phyloP scores from a whole-genome alignment of 2,329 filamentous ascomycete species.

The Nemania sp. region DNA sequence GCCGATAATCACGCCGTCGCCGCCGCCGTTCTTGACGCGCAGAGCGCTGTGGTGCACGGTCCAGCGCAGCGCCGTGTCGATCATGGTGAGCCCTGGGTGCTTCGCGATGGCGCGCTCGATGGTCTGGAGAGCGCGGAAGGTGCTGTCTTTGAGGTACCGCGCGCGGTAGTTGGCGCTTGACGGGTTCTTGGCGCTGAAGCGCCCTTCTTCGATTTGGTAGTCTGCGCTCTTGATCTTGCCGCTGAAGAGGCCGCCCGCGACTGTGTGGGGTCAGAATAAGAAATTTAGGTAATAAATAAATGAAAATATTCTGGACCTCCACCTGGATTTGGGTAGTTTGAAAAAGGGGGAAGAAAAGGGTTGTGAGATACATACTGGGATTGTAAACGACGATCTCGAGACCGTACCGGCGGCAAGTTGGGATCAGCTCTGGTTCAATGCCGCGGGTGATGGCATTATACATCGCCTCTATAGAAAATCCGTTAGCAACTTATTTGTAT shows the following conservation, averaged over 20 bases:
- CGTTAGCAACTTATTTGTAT: neutral
- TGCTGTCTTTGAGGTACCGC: slow-evolving; percentile 78
- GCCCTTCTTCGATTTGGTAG: slow-evolving; percentile 71
- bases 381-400: slow-evolving; percentile 86
- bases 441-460: slow-evolving; percentile 84
- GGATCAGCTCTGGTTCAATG: slow-evolving; percentile 80
- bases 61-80: slow-evolving; percentile 82
- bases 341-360: neutral
- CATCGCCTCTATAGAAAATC: slow-evolving; percentile 67
- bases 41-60: slow-evolving; percentile 75
- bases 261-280: slow-evolving; percentile 5
- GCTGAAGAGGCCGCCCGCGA: slow-evolving; percentile 83
- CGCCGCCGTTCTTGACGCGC: slow-evolving; percentile 62
- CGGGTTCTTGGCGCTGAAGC: slow-evolving; percentile 70
- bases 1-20: slow-evolving; percentile 71
- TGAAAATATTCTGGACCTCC: neutral
- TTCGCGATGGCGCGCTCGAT: slow-evolving; percentile 77
- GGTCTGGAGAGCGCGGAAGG: slow-evolving; percentile 71
- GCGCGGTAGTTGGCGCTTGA: slow-evolving; percentile 70
- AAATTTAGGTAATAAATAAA: neutral
- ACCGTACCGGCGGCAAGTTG: slow-evolving; percentile 79
- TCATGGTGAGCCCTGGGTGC: slow-evolving; percentile 71
- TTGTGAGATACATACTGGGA: slow-evolving; percentile 57
- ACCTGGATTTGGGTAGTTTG: neutral
- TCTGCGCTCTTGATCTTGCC: slow-evolving; percentile 81